A percentile compares a stretch with the other conserved stretches of the same genome.
Evolutionary conservation across 345 rosid species (phyloP).

Genomic region (Salix udensis): DNA sequence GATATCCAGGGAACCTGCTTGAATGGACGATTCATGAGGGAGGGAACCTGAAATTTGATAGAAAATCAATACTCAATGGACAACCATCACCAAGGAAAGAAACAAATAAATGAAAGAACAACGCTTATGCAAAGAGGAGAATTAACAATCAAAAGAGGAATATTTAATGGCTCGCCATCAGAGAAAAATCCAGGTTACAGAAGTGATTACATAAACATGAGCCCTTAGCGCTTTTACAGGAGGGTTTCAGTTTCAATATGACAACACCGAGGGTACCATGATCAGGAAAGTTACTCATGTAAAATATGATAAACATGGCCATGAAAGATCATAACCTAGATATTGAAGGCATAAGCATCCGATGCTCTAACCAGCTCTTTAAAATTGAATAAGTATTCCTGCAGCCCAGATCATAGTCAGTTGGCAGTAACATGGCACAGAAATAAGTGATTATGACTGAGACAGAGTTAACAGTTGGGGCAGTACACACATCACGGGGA

Average conservation of each 20-base stretch:
- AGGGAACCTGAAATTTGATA: conserved; percentile 34
- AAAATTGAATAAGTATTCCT: conserved; percentile 46
- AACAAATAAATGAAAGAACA: background rate
- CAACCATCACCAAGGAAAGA: background rate
- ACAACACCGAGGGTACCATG: background rate
- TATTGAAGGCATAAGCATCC: conserved; percentile 42
- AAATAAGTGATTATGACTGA: conserved; percentile 1
- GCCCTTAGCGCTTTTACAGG: background rate
- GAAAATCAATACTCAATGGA: background rate
- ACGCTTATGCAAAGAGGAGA: background rate
- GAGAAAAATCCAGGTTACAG: background rate
- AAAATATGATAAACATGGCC: conserved; percentile 27
- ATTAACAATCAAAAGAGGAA: background rate
- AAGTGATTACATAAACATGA: background rate
- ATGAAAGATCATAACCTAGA: conserved; percentile 53
- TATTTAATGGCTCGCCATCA: background rate
- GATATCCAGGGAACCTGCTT: conserved; percentile 14
- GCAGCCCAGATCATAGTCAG: conserved; percentile 47
- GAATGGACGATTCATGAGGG: conserved; percentile 15
- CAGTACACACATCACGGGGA: background rate
- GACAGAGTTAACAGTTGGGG: background rate
- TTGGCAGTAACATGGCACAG: conserved; percentile 25
- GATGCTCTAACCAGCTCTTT: conserved; percentile 56
- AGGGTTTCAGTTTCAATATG: background rate
- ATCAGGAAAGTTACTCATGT: background rate